Conservation (phyloP, 176 grass and related monocot genomes). For the Hyparrhenia diplandra region DNA sequence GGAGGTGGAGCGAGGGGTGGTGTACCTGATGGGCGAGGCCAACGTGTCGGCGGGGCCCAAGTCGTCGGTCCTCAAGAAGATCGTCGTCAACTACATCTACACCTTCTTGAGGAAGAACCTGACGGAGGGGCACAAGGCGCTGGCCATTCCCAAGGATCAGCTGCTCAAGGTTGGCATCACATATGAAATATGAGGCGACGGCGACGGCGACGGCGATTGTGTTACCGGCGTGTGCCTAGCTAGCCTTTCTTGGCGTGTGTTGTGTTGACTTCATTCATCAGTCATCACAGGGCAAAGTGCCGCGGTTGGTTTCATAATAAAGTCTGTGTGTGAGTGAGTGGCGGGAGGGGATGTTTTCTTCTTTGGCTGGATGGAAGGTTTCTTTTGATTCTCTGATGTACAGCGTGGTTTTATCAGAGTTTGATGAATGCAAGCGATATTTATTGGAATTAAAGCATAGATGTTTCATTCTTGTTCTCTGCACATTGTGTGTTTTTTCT, state of each 20-base stretch:
- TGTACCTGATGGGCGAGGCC: constrained; percentile 48
- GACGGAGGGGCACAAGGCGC: constrained; percentile 41
- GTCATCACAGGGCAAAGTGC: background rate
- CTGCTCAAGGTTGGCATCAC: constrained; percentile 81
- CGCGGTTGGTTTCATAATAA: background rate
- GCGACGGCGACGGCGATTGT: background rate
- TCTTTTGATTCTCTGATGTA: constrained; percentile 9
- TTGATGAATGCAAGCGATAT: background rate
- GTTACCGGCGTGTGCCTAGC: background rate
- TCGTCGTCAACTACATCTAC: constrained; percentile 48
- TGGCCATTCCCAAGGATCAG: constrained; percentile 64
- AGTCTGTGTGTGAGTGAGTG: background rate
- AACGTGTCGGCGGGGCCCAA: constrained; percentile 26
- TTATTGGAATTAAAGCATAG: background rate
- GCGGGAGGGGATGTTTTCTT: background rate
- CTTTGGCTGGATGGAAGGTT: background rate
- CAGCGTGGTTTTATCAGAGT: background rate
- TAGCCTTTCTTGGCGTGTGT: background rate
- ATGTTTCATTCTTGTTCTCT: background rate
- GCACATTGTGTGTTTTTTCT: background rate
- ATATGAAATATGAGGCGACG: constrained; percentile 68
- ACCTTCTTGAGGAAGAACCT: constrained; percentile 68
- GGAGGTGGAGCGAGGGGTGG: constrained; percentile 44
- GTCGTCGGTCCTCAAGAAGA: constrained; percentile 33
- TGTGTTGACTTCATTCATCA: background rate